These are phyloP conservation scores for Closterium sp. DNA, from an alignment of 139 green algal genomes.

Conservation along the genomic window DNA sequence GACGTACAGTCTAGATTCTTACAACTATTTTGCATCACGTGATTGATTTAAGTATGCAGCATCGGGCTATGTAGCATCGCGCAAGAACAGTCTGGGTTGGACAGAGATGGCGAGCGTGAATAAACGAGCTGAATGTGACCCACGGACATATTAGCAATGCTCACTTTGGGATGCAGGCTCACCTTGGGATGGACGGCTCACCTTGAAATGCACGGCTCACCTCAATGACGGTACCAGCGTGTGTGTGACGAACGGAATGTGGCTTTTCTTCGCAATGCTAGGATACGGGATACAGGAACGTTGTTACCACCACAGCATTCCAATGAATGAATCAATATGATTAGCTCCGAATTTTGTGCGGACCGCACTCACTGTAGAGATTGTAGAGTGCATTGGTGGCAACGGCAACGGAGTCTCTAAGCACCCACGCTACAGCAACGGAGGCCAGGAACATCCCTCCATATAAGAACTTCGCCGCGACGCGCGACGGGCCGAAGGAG, in stretches of 20 bases:
- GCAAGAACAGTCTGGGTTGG: not conserved
- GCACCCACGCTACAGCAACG: not conserved
- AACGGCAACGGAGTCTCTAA: not conserved
- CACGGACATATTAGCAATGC: not conserved
- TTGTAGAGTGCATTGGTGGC: not conserved
- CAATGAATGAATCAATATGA: too few relatives aligned
- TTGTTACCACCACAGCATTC: too few relatives aligned
- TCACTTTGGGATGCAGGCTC: constrained; percentile 23
- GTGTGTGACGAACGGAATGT: too few relatives aligned
- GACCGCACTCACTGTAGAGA: not conserved
- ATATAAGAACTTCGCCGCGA: not conserved
- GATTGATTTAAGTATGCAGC: not conserved
- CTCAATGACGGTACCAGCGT: too few relatives aligned
- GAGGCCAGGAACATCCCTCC: not conserved
- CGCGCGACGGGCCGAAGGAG: not conserved
- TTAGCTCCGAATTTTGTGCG: not conserved
- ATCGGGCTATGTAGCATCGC: not conserved
- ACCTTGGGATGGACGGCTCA: constrained; percentile 20
- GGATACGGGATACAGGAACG: too few relatives aligned
- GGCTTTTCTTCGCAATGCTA: too few relatives aligned
- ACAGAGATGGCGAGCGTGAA: not conserved
- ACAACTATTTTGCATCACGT: too few relatives aligned
- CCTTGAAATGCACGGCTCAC: constrained; percentile 18
- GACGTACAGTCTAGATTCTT: too few relatives aligned
- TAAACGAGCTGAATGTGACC: not conserved